Conservation (phyloP, 768 basidiomycete species). For the Boletales sp. region DNA sequence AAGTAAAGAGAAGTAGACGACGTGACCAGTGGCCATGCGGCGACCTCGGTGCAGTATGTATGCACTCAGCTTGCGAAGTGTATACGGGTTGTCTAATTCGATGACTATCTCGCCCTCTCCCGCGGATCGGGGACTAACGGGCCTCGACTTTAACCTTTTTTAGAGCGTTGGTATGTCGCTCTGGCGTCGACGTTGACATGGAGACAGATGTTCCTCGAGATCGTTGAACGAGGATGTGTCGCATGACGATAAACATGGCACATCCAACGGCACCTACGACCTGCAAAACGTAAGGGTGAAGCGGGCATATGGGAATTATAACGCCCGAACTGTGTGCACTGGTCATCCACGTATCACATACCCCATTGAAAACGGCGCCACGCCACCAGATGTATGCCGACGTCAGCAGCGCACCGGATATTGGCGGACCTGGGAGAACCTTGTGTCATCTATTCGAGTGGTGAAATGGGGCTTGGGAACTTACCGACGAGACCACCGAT, state of each 20-base stretch:
- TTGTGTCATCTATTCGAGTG: too few relatives aligned
- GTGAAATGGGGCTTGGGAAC: too few relatives aligned
- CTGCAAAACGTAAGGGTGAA: constrained; percentile 2
- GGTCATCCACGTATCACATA: constrained; percentile 9
- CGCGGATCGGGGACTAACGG: too few relatives aligned
- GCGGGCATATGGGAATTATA: not conserved
- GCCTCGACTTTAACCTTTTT: too few relatives aligned
- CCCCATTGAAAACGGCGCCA: constrained; percentile 51
- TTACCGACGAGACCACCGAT: constrained; percentile 21
- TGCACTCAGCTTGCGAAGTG: too few relatives aligned
- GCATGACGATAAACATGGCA: constrained; percentile 26
- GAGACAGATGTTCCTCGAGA: not conserved
- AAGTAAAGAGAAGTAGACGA: not conserved
- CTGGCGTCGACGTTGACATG: not conserved
- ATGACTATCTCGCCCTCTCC: too few relatives aligned
- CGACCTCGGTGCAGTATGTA: too few relatives aligned
- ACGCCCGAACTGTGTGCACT: too few relatives aligned
- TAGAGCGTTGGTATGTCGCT: not conserved
- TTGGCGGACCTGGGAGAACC: constrained; percentile 43
- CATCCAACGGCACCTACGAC: constrained; percentile 23
- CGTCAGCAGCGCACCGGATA: constrained; percentile 54
- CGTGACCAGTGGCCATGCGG: not conserved
- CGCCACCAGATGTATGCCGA: constrained; percentile 55
- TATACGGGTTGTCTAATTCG: too few relatives aligned
- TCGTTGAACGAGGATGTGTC: constrained; percentile 14